phyloP scores from a whole-genome alignment of 106 monocot species.

The Amphibolis antarctica region DNA sequence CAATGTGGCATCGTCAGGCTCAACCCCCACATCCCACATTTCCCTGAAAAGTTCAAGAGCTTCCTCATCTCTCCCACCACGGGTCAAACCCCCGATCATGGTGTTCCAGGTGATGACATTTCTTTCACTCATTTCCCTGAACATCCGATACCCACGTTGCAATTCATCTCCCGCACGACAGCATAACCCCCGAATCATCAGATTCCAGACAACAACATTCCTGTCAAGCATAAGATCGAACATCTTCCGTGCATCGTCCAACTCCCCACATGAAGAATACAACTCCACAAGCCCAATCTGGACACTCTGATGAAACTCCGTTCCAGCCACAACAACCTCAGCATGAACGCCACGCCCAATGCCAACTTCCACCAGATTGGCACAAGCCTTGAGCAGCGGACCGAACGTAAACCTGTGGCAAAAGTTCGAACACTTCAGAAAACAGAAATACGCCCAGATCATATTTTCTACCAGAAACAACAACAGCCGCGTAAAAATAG shows the following conservation, averaged over 20 bases:
- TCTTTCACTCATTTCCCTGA: constrained; percentile 37
- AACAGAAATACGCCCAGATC: background rate
- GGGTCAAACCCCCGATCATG: constrained; percentile 14
- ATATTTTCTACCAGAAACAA: background rate
- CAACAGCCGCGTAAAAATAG: background rate
- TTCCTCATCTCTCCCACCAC: constrained; percentile 3
- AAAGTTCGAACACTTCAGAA: background rate
- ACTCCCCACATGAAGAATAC: constrained; percentile 33
- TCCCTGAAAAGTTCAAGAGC: constrained; percentile 16
- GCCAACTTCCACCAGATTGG: background rate
- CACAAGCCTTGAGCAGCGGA: constrained; percentile 45
- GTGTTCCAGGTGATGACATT: constrained; percentile 27
- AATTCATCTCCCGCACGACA: constrained; percentile 29
- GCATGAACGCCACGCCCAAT: constrained; percentile 40
- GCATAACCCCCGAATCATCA: constrained; percentile 39
- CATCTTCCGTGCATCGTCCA: constrained; percentile 29
- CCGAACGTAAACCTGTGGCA: constrained; percentile 51
- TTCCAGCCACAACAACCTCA: constrained; percentile 25
- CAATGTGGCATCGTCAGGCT: constrained; percentile 25
- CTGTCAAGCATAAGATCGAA: constrained; percentile 38
- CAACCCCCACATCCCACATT: constrained; percentile 11
- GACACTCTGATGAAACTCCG: constrained; percentile 44
- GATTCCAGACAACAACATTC: constrained; percentile 52
- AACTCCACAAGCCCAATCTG: constrained; percentile 55
- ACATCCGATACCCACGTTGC: constrained; percentile 26